Conservation (phyloP, 352 stramenopile genomes). For the Pythium vanterpoolii region DNA sequence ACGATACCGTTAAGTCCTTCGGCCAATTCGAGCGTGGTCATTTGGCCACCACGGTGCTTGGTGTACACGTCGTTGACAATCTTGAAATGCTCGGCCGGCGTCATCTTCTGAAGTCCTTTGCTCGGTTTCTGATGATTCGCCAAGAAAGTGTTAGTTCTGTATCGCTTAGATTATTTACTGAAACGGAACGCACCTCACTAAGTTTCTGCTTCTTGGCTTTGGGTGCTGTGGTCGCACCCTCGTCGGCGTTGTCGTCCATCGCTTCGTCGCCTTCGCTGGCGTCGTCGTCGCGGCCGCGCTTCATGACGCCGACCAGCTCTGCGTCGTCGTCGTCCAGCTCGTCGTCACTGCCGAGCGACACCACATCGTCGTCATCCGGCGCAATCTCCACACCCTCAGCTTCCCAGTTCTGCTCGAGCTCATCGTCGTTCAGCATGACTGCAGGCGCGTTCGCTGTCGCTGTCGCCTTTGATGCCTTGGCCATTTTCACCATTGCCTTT, state of each 20-base stretch:
- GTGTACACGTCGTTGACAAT: constrained; percentile 78
- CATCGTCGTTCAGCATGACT: constrained; percentile 29
- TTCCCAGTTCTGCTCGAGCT: constrained; percentile 36
- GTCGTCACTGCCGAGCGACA: constrained; percentile 75
- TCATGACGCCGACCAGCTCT: constrained; percentile 42
- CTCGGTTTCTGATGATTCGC: constrained; percentile 32
- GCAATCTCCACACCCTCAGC: constrained; percentile 24
- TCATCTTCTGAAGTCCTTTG: constrained; percentile 84
- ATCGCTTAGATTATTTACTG: not conserved
- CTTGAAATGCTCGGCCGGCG: constrained; percentile 66
- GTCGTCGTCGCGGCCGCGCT: constrained; percentile 29
- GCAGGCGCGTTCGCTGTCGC: not conserved
- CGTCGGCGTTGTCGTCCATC: constrained; percentile 7
- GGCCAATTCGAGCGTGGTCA: constrained; percentile 81
- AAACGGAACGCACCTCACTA: not conserved
- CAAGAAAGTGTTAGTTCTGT: not conserved
- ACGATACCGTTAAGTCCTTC: constrained; percentile 68
- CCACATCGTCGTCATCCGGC: constrained; percentile 31
- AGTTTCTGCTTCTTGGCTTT: constrained; percentile 57
- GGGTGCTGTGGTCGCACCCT: constrained; percentile 6
- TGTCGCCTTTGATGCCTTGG: constrained; percentile 8
- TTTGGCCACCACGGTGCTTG: constrained; percentile 70
- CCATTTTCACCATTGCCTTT: not conserved
- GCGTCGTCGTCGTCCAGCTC: constrained; percentile 76
- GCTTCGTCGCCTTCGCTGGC: constrained; percentile 16